Evolutionary conservation across 768 basidiomycete genomes (phyloP).

Genomic region (Naganishia onofrii): DNA sequence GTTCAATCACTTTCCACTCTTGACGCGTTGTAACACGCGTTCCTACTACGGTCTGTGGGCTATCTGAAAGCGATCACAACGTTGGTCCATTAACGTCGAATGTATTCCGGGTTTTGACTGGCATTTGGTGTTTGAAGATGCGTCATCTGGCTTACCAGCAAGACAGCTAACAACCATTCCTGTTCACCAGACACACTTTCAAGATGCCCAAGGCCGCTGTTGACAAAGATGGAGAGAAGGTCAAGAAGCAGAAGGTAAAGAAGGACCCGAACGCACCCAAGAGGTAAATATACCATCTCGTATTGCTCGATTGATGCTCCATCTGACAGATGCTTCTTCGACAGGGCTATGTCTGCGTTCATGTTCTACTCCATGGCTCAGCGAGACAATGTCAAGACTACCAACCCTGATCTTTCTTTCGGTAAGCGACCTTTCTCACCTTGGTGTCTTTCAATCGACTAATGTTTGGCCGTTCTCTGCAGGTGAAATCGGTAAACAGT

Average conservation of each 20-base stretch:
- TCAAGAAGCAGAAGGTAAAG: constrained; percentile 68
- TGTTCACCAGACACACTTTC: background rate
- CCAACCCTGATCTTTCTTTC: constrained; percentile 92
- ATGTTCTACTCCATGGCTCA: constrained; percentile 99
- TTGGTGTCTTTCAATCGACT: constrained; percentile 25
- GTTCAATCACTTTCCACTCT: constrained; percentile 17
- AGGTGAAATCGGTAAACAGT: constrained; percentile 91
- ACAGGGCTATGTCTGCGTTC: constrained; percentile 83
- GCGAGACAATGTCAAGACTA: constrained; percentile 89
- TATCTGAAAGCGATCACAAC: background rate
- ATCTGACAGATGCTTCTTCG: background rate
- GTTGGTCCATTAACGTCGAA: background rate
- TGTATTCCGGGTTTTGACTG: background rate
- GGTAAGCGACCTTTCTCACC: constrained; percentile 64
- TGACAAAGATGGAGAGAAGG: background rate
- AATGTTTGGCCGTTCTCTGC: constrained; percentile 20
- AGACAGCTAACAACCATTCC: background rate
- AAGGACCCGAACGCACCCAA: constrained; percentile 85
- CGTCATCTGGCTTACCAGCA: background rate
- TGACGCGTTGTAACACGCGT: constrained; percentile 16
- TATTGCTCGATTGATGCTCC: background rate
- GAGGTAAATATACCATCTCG: constrained; percentile 51
- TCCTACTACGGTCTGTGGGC: background rate
- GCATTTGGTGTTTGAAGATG: background rate
- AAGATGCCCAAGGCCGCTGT: constrained; percentile 21